These are phyloP conservation scores for Fistulifera pelliculosa DNA, from an alignment of 108 stramenopile genomes.

Conservation along the genomic window DNA sequence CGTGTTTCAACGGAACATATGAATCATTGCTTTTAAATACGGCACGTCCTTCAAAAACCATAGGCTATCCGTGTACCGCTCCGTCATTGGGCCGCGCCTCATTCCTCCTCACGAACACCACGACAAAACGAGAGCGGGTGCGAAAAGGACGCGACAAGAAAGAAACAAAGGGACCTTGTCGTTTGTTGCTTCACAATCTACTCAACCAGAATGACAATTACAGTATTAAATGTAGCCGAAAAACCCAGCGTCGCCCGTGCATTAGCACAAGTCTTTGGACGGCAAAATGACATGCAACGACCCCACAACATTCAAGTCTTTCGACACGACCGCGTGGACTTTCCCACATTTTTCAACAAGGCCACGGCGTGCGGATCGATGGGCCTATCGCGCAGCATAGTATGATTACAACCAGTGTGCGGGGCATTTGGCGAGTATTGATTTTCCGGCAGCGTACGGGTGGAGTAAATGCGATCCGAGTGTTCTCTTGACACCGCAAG, in stretches of 20 bases:
- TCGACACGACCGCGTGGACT: conserved; percentile 59
- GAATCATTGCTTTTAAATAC: no score
- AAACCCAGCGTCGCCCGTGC: conserved; percentile 94
- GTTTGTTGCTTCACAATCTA: no score
- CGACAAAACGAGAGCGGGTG: no score
- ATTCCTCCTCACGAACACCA: no score
- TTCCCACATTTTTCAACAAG: conserved; percentile 68
- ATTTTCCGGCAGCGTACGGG: conserved; percentile 55
- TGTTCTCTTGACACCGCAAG: conserved; percentile 52
- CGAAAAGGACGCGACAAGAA: no score
- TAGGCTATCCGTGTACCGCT: no score
- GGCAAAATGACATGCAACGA: conserved; percentile 32
- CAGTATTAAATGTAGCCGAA: conserved; percentile 91
- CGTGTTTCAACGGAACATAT: no score
- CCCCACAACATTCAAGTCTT: conserved; percentile 58
- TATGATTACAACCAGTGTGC: conserved; percentile 83
- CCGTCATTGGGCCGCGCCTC: no score
- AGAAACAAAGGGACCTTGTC: no score
- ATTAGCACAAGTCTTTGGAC: conserved; percentile 68
- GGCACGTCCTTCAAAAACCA: no score
- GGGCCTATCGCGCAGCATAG: conserved; percentile 38
- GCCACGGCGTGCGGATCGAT: conserved; percentile 13
- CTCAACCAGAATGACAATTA: no score
- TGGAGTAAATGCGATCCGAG: conserved; percentile 65
- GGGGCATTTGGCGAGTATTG: conserved; percentile 78